Base-by-base conservation (phyloP, 805 yeast species). In the Kodamaea fukazawae region DNA sequence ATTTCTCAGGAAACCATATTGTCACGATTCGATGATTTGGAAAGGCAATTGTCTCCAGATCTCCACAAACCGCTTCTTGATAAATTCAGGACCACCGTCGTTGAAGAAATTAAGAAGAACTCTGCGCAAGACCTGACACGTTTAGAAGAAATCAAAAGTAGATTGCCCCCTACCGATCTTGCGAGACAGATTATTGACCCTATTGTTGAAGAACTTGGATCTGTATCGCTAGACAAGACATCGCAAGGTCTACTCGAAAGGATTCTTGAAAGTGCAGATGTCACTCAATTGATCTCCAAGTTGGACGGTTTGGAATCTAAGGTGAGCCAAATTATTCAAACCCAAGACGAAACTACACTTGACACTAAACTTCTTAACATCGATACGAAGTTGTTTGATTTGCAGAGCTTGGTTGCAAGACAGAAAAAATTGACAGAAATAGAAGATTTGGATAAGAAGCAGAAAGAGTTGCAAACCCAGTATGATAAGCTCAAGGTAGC, bases 121-220 rank as follows among this genome's bases (percentile, higher is more conserved):
- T 20, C 8, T 20, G 23, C 23, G 7, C 23, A 20, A 20, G 23
- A 6, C 23, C 7, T 31, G 15, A 2, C 25, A 31, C 34, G 20
- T n/a, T 29, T 36, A 29, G 22, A n/a, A 15, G 18, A 22, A 16
- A 8, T 38, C 28, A 34, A 45, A 32, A 27, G 45, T 12, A 34
- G 22, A 13, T 28, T 51, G 23, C 50, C 51, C 18, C 43, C 42
- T 20, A 22, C 48, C 13, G 51, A 51, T 23, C 12, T 43, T 9
- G 41, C 37, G 5, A 18, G 41, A 20, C 54, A 51, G 38, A 54
- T 59, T 3, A 39, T 57, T 4, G 59, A 55, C 36, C 64, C 64
- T 1, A 54, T 59, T 32, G 43, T 58, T 8, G 49, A 50, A 2
- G 64, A 59, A 33, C 45, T 58, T 12, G 55, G 51, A 36, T 49